Evolutionary conservation across 148 eudicot genomes (phyloP), one percentile per base, ranked within the genome.

Genomic region (Amaranthus hypochondriacus): DNA sequence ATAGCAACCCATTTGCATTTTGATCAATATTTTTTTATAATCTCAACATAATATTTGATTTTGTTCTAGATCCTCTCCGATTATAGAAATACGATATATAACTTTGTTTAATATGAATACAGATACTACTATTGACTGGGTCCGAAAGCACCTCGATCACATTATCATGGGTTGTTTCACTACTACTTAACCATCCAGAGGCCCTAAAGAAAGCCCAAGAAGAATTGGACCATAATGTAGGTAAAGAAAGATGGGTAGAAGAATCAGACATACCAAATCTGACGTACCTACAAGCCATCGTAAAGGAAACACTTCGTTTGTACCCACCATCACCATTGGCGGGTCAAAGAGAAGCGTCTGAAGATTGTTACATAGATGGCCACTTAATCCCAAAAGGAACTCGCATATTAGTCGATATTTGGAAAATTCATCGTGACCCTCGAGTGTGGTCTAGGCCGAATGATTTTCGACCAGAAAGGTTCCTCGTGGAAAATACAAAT

Each of bases 361-460:
- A 82, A 50, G 83, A 85, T 51, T 82, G 83, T 51, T 4, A 68
- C 10, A 55, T 85, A 1, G 70, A 56, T 6, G 83, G 78, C 14
- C 80, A 82, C 70, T 43, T 15, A 13, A 52, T 82, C 12, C 66
- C 70, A 8, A 80, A 75, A 44, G 87, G 83, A 46, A 77, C 83
- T 2, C 75, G 76, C 4, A 15, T 85, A 4, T 65, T 75, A 1
- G 76, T 80, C 4, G 73, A 85, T 58, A 14, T 82, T 8, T 75
- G 75, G 81, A 85, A 85, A 71, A 57, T 85, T 14, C 87, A 85
- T 18, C 66, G 83, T 2, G 87, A 86, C 55, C 79, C 83, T 5
- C 47, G 70, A 7, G 50, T 72, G 18, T 85, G 88, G 88, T 69
- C 51, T 3, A 56, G 73, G 2, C 86, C 88, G 0, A 13, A 67